Evolutionary conservation across 129 eudicot species (phyloP).

Genomic region (Chrysanthemum lavandulifolium): DNA sequence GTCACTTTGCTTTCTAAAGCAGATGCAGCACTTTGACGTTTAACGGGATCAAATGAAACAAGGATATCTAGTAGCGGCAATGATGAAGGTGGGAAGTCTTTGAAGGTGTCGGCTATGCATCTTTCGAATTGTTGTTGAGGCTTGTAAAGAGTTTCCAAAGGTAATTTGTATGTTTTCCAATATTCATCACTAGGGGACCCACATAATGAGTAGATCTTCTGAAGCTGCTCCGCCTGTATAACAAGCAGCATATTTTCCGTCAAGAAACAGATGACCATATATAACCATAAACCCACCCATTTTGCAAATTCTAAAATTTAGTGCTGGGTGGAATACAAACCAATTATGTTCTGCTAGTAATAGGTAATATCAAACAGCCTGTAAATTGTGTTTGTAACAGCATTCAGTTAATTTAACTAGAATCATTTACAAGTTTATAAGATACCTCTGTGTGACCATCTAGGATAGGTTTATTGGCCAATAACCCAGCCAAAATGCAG

Average conservation of each 20-base stretch:
- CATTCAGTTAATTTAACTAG: neutral
- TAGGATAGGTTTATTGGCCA: constrained; percentile 13
- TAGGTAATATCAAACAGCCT: too few relatives aligned
- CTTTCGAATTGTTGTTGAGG: constrained; percentile 54
- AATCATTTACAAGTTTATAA: neutral
- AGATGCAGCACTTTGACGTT: constrained; percentile 56
- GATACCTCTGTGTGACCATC: constrained; percentile 16
- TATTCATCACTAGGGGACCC: constrained; percentile 68
- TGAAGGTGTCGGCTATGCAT: constrained; percentile 45
- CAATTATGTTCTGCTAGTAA: too few relatives aligned
- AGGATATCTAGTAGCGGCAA: constrained; percentile 57
- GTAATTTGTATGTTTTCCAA: constrained; percentile 59
- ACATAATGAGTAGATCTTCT: constrained; percentile 62
- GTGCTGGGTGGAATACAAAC: too few relatives aligned
- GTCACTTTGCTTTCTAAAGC: constrained; percentile 56
- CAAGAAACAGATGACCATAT: neutral
- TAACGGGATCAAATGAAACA: constrained; percentile 64
- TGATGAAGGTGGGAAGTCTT: constrained; percentile 50
- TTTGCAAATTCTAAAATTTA: too few relatives aligned
- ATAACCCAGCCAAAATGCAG: constrained; percentile 20
- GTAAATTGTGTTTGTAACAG: too few relatives aligned
- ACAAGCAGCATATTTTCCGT: neutral
- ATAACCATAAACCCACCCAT: neutral
- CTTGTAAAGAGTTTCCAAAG: constrained; percentile 51
- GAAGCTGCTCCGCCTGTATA: constrained; percentile 58